A percentile compares a stretch with the other conserved stretches of the same genome.
Evolutionary conservation across 352 stramenopile genomes (phyloP).

Genomic region (Phytophthora hybrid): DNA sequence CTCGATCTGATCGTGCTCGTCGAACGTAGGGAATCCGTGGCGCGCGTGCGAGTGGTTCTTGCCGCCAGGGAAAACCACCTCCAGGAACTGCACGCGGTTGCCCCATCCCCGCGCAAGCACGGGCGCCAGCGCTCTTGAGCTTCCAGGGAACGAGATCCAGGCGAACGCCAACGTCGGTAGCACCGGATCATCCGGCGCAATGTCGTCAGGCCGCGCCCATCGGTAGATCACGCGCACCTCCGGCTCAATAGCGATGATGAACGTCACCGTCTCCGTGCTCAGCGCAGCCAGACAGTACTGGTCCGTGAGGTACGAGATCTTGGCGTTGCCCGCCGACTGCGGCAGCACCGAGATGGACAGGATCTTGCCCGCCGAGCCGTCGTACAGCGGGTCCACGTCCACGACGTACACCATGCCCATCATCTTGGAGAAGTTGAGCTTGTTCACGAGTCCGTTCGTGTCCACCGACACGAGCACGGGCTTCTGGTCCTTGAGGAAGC

Average conservation of each 20-base stretch:
- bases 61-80: conserved; percentile 83
- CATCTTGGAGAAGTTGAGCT: conserved; percentile 95
- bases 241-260: conserved; percentile 96
- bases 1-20: conserved; percentile 94
- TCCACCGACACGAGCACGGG: conserved; percentile 86
- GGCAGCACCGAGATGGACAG: conserved; percentile 84
- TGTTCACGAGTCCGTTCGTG: conserved; percentile 94
- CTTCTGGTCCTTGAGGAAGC: conserved; percentile 90
- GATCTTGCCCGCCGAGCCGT: conserved; percentile 93
- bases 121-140: conserved; percentile 81
- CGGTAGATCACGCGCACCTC: conserved; percentile 95
- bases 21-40: conserved; percentile 95
- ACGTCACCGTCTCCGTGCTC: conserved; percentile 94
- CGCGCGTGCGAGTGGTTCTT: conserved; percentile 77
- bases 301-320: conserved; percentile 87
- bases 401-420: conserved; percentile 95
- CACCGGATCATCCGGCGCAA: conserved; percentile 72
- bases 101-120: conserved; percentile 95
- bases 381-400: conserved; percentile 95
- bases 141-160: conserved; percentile 92
- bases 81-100: conserved; percentile 94
- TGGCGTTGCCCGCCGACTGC: conserved; percentile 82
- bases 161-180: conserved; percentile 95
- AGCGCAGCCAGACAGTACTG: conserved; percentile 86
- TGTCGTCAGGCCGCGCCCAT: conserved; percentile 90